Percentiles rank a stretch among this genome's conserved stretches.
phyloP scores from a whole-genome alignment of 768 basidiomycete genomes.

The Gloeopeniophorella convolvens region DNA sequence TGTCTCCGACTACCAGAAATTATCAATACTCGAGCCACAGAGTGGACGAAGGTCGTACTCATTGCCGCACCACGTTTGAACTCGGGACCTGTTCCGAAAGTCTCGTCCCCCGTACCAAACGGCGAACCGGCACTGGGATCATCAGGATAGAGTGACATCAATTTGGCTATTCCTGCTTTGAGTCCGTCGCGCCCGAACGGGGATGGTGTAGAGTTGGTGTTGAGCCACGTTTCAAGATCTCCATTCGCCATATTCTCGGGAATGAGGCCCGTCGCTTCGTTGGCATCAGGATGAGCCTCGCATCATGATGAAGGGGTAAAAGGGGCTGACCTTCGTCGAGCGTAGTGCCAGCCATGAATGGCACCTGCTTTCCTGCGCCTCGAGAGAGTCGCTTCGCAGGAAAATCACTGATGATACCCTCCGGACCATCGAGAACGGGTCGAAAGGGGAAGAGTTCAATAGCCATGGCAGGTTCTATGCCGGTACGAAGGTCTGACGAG shows the following conservation, averaged over 20 bases:
- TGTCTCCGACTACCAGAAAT: conserved; percentile 30
- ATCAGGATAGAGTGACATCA: conserved; percentile 38
- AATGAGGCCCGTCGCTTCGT: conserved; percentile 33
- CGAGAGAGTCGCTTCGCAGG: conserved; percentile 31
- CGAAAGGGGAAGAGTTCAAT: conserved; percentile 30
- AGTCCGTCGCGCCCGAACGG: conserved; percentile 8
- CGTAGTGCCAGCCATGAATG: conserved; percentile 40
- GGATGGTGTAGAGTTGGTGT: conserved; percentile 16
- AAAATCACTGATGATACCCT: conserved; percentile 34
- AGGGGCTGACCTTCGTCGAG: conserved; percentile 38
- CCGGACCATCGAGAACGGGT: conserved; percentile 38
- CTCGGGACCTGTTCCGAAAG: conserved; percentile 35
- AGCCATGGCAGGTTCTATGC: conserved; percentile 23
- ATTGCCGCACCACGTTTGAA: conserved; percentile 36
- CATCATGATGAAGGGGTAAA: not conserved
- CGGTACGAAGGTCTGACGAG: conserved; percentile 15
- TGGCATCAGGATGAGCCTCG: not conserved
- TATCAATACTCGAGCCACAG: not conserved
- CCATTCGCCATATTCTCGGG: conserved; percentile 19
- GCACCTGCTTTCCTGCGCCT: conserved; percentile 33
- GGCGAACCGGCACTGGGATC: conserved; percentile 39
- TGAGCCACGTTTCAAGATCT: conserved; percentile 3
- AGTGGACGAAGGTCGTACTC: conserved; percentile 8
- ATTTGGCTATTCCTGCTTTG: conserved; percentile 21
- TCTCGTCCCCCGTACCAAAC: conserved; percentile 39